Evolutionary conservation across 352 stramenopile genomes (phyloP), one percentile per base, ranked within the genome.

Genomic region (Blastocystis sp.): DNA sequence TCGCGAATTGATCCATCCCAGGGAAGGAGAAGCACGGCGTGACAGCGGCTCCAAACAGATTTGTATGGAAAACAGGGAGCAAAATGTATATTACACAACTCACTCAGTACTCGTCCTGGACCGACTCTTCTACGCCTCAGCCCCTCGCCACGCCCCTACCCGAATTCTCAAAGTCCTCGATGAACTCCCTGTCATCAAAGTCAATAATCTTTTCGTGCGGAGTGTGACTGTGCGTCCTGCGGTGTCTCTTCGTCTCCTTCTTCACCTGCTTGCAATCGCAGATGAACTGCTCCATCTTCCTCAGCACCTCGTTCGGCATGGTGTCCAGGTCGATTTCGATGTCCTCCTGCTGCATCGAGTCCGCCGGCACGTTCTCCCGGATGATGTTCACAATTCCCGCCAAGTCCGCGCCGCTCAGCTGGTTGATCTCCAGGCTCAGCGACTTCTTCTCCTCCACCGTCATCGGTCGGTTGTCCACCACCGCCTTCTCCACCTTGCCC

Each of bases 381-480:
- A 84, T 59, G n/a, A 84, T 84, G 10, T 21, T 34, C 61, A 74
- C 28, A 34, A 89, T 17, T n/a, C 79, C 89, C 61, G 42, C 60
- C 28, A 60, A 21, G 34, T 88, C 93, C 89, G 98, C 95, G 91
- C 97, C 95, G 3, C 95, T 94, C 0, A 98, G 93, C 90, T 99
- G 74, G 40, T 63, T 68, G 34, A 84, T 69, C 54, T 84, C 45
- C 59, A 84, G 34, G 21, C 45, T 68, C 38, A 84, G 74, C 59
- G 74, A 52, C 74, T 84, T 84, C 74, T 84, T 84, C 54, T 84
- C 74, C 54, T 84, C 74, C 38, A 84, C 57, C 54, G 74, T 84
- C 74, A 84, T 84, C 48, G 74, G 74, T 3, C 74, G 48, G 17
- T 54, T 45, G 45, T 84, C 74, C 59, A 84, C 17, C 54, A 43